Percentiles rank a stretch among this genome's conserved stretches.
phyloP scores from a whole-genome alignment of 2,329 filamentous ascomycete species.

The Fusarium foetens region DNA sequence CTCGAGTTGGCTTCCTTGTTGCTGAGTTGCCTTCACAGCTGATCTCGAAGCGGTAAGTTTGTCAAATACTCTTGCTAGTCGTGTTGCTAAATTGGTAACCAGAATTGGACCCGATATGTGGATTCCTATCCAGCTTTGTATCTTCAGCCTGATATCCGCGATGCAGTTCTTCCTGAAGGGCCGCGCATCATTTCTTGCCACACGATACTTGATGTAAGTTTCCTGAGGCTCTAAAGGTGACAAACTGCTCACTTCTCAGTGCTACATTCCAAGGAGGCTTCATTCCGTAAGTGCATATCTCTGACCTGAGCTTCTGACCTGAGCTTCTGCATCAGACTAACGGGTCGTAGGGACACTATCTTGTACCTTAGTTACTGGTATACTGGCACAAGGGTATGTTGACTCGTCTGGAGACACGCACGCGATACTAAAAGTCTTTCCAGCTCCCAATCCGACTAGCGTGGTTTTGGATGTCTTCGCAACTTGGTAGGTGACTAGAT shows the following conservation, averaged over 20 bases:
- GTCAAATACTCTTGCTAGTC: rapidly evolving
- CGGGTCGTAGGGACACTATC: background rate
- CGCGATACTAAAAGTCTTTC: background rate
- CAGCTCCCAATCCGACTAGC: background rate
- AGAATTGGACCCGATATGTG: slow-evolving; percentile 58
- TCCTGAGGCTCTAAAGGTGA: background rate
- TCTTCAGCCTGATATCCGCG: slow-evolving; percentile 49
- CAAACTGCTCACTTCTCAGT: background rate
- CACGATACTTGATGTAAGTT: background rate
- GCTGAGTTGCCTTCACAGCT: slow-evolving; percentile 23
- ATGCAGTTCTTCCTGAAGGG: slow-evolving; percentile 49
- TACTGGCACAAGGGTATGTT: background rate
- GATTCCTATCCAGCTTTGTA: slow-evolving; percentile 59
- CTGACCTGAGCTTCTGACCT: too few species aligned
- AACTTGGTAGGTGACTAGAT: background rate
- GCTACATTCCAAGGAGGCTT: background rate
- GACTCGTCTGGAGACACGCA: background rate
- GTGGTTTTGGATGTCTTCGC: background rate
- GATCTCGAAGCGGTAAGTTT: slow-evolving; percentile 6
- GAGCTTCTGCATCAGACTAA: background rate
- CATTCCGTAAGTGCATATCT: background rate
- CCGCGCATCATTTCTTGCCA: slow-evolving; percentile 48
- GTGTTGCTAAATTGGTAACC: background rate
- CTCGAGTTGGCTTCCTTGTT: slow-evolving; percentile 24
- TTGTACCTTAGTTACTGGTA: background rate